Evolutionary conservation across 768 basidiomycete genomes (phyloP).

Genomic region (Mycena latifolia): DNA sequence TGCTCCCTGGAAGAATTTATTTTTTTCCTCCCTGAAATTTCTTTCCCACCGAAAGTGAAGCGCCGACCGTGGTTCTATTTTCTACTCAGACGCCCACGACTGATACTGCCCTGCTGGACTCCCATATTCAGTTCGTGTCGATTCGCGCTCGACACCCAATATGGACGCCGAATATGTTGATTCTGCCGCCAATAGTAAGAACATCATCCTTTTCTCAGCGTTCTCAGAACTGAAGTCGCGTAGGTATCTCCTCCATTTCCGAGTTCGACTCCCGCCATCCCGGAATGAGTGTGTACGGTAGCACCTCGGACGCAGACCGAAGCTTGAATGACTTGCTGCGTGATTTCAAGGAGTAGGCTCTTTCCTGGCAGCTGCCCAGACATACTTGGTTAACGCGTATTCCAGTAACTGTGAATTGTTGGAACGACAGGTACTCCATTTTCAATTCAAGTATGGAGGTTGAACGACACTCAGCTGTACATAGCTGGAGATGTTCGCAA

Average conservation of each 20-base stretch:
- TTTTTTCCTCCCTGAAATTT: too few species aligned
- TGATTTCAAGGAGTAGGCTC: constrained; percentile 12
- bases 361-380: too few species aligned
- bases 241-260: constrained; percentile 8
- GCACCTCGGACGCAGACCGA: background rate
- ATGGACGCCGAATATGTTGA: background rate
- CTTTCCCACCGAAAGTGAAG: too few species aligned
- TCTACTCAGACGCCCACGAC: too few species aligned
- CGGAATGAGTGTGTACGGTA: background rate
- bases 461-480: too few species aligned
- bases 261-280: constrained; percentile 2
- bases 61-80: too few species aligned
- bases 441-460: too few species aligned
- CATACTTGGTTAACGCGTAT: background rate
- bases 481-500: constrained; percentile 22
- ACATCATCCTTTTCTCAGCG: too few species aligned
- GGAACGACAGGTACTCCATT: constrained; percentile 26
- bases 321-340: constrained; percentile 10
- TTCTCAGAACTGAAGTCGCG: background rate
- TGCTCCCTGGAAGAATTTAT: too few species aligned
- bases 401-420: constrained; percentile 15
- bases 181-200: constrained; percentile 17
- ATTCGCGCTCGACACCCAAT: too few species aligned
- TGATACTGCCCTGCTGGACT: background rate
- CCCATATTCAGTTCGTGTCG: too few species aligned